Base-by-base conservation (phyloP, 2,329 filamentous ascomycete species). In the Xylaria sp. region DNA sequence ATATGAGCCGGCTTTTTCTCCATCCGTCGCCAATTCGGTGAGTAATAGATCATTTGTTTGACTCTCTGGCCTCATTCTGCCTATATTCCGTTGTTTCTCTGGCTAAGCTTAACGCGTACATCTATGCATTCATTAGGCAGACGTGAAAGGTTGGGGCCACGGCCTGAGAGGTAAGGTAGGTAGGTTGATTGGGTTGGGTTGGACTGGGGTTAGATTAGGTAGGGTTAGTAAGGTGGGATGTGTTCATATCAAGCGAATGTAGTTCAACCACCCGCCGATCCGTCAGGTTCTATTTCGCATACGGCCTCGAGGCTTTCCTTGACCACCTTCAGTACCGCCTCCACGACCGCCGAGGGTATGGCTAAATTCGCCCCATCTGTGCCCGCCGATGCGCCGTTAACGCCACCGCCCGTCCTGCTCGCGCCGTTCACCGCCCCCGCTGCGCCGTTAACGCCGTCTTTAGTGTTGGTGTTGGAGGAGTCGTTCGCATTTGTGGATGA, bases 241-340 rank as follows among this genome's bases (percentile, higher is more conserved):
- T 2, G 32, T n/a, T 68, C 20, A 55, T 48, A 12, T 28, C 12
- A 60, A 23, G 32, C 12, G n/a, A n/a, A 46, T 20, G 15, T 59
- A 59, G 15, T 57, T 69, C 62, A 72, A 23, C 72, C 71, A 39
- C 72, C 73, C 32, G 71, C 52, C 51, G 66, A 62, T 23, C 72
- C 75, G 58, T 77, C 77, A 28, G 61, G 57, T 15, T 82, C 81
- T 55, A 84, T 75, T 72, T 82, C 80, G 62, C 81, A 81, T 13
- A 88, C 82, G 46, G 81, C 77, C 71, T 90, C 88, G 51, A 91
- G 80, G 71, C 85, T 85, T 74, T 90, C 88, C 67, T 85, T 82
- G 34, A 89, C 89, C 39, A 87, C 82, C 72, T 84, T 84, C n/a
- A 91, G 81, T 4, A 88, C 88, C 72, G 91, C 87, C 32, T 90